Base-by-base conservation (phyloP, 2,329 filamentous ascomycete species). In the Aspergillus sp. region DNA sequence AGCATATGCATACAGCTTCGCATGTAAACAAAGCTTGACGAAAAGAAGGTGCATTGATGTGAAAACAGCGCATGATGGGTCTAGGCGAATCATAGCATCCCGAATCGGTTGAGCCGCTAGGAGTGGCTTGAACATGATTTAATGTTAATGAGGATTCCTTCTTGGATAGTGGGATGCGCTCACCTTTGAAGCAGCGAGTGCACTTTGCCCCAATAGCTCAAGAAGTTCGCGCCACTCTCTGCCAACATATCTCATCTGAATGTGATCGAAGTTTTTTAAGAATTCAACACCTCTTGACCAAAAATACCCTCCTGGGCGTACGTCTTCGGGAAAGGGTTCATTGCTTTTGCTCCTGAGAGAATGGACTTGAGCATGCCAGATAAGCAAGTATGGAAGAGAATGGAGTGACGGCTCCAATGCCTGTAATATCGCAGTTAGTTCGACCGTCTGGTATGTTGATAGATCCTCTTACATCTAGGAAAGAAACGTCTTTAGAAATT, bases 381-480 rank as follows among this genome's bases (percentile, higher is more conserved):
- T 68, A 51, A 72, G 74, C 43, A 81, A 65, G 62, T 82, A 85
- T 6, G 78, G 70, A 51, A 84, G 71, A 12, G 78, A 77, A 60
- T 85, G 79, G 35, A 72, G 62, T 5, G 73, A 63, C 19, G 82
- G 80, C 54, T 83, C 72, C 48, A 82, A 55, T 33, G 19, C 19
- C 55, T 48, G 59, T 65, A 28, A 39, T 39, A 26, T 9, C 27
- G 3, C 36, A 28, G 7, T 35, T 19, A 52, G 30, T 32, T 32
- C 30, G 30, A 2, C 30, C 30, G 30, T 5, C 30, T 9, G 8
- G 30, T 32, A 32, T 6, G 8, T 36, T 32, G 28, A 5, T 5
- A 42, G 9, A 19, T 29, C 30, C 28, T 41, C 65, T 61, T 52
- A 66, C 65, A 50, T 65, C 56, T 29, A 68, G 61, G 19, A 68